phyloP scores from a whole-genome alignment of 2,329 filamentous ascomycete genomes.

The Fusarium sarcochroum region DNA sequence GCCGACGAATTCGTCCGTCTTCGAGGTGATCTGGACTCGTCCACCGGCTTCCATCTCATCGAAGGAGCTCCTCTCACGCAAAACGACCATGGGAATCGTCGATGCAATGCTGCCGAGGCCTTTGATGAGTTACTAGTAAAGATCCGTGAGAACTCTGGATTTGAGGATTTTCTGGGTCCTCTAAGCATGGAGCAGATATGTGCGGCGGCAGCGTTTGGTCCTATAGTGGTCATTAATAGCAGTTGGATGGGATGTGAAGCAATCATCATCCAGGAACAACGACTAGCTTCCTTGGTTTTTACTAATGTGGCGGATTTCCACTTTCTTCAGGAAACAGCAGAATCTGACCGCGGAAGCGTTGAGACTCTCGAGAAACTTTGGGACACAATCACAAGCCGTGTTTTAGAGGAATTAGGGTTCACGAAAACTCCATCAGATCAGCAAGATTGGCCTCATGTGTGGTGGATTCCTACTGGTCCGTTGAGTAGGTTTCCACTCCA shows the following conservation, averaged over 20 bases:
- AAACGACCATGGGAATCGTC: neutral
- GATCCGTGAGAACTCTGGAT: neutral
- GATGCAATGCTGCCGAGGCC: fast-evolving
- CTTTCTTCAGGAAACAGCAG: fast-evolving
- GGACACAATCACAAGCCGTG: neutral
- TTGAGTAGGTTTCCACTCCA: constrained; percentile 16
- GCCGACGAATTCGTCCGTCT: neutral
- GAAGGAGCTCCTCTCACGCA: fast-evolving
- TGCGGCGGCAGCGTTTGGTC: neutral
- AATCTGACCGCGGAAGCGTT: neutral
- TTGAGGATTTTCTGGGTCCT: neutral
- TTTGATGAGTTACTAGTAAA: neutral
- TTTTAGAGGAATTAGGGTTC: neutral
- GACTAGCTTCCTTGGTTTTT: neutral
- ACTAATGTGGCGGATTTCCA: neutral
- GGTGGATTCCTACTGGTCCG: constrained; percentile 6
- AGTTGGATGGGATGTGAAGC: constrained; percentile 1
- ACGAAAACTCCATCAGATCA: neutral
- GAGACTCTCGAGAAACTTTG: neutral
- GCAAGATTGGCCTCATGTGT: neutral
- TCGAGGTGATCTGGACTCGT: neutral
- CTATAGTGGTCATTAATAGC: neutral
- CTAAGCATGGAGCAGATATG: neutral
- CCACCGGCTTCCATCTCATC: fast-evolving
- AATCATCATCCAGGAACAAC: neutral